phyloP scores from a whole-genome alignment of 768 basidiomycete genomes.

The Suillus subluteus region DNA sequence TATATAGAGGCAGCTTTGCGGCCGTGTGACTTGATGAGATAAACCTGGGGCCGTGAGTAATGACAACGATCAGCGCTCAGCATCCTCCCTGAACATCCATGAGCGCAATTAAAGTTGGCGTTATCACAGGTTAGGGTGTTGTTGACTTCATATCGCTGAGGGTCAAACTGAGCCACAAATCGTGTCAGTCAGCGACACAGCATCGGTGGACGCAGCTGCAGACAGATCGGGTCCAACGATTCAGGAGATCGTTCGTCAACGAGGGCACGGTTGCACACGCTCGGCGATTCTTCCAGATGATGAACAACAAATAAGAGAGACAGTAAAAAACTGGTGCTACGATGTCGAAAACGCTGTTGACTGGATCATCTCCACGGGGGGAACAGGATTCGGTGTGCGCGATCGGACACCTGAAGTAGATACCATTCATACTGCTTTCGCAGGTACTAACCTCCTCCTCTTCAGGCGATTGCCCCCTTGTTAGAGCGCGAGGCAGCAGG shows the following conservation, averaged over 20 bases:
- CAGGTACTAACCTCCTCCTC: background rate
- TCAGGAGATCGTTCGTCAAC: constrained; percentile 46
- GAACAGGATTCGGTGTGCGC: constrained; percentile 82
- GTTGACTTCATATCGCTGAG: background rate
- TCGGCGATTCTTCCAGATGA: constrained; percentile 70
- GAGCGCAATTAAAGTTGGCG: constrained; percentile 25
- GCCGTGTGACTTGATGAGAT: background rate
- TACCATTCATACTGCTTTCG: background rate
- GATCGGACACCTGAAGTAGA: constrained; percentile 84
- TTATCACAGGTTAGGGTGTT: constrained; percentile 31
- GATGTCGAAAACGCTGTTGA: constrained; percentile 48
- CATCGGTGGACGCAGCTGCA: constrained; percentile 45
- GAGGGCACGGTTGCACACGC: constrained; percentile 42
- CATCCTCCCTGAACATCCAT: constrained; percentile 16
- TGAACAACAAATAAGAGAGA: constrained; percentile 47
- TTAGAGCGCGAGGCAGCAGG: constrained; percentile 71
- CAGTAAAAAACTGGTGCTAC: constrained; percentile 50
- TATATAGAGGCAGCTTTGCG: constrained; percentile 38
- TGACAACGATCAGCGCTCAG: background rate
- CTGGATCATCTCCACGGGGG: constrained; percentile 83
- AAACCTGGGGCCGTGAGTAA: background rate
- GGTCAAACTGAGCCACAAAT: constrained; percentile 7
- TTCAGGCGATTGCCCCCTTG: constrained; percentile 62
- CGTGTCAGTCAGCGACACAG: constrained; percentile 71
- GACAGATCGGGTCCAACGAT: constrained; percentile 75